Evolutionary conservation across 2,329 filamentous ascomycete species (phyloP).

Genomic region (Ophiostoma sp.): DNA sequence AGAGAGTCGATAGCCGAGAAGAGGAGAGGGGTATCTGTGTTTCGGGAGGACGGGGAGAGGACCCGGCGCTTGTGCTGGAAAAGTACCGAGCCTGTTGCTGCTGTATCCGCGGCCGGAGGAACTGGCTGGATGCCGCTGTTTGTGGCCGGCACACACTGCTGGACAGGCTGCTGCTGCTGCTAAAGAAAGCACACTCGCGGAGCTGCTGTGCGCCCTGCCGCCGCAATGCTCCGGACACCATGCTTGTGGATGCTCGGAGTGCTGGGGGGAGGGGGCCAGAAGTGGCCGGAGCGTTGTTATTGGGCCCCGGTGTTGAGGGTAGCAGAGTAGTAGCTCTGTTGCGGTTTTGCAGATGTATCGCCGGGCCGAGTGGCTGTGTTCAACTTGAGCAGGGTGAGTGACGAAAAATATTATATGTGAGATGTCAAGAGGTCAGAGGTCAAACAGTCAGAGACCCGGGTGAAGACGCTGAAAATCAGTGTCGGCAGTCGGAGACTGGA

Average conservation of each 20-base stretch:
- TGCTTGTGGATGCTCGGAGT: constrained; percentile 4
- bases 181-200: constrained; percentile 21
- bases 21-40: background rate
- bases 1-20: background rate
- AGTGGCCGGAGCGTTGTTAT: constrained; percentile 7
- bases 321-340: background rate
- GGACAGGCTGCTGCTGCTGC: constrained; percentile 15
- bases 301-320: background rate
- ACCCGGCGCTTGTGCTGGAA: background rate
- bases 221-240: constrained; percentile 27
- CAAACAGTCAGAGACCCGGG: background rate
- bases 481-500: constrained; percentile 1
- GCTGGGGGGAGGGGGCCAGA: background rate
- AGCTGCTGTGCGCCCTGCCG: constrained; percentile 26
- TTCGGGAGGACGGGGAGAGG: background rate
- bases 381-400: background rate
- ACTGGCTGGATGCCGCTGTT: background rate
- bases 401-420: background rate
- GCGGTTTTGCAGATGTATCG: background rate
- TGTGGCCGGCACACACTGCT: constrained; percentile 6
- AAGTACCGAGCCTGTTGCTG: constrained; percentile 12
- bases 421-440: background rate
- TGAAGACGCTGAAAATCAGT: constrained; percentile 20
- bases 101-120: constrained; percentile 17
- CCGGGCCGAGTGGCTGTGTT: background rate